A percentile compares a stretch with the other conserved stretches of the same genome.
These are phyloP conservation scores for Geosmithia putterillii DNA, from an alignment of 2,329 filamentous ascomycete species.

Conservation along the genomic window DNA sequence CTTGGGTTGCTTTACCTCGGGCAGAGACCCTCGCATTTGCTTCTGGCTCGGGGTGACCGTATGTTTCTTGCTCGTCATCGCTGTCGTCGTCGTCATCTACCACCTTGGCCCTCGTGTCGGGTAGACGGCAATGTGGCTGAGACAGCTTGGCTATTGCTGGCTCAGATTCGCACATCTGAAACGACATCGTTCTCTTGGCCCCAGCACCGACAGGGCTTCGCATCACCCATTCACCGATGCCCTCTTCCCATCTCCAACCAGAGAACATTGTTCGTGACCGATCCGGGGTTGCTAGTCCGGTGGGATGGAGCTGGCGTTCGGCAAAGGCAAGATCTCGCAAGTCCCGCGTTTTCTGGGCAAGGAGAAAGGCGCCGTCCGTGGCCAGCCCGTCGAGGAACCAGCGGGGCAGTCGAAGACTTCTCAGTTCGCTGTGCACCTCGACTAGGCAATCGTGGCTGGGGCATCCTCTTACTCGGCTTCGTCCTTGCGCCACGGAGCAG, in stretches of 20 bases:
- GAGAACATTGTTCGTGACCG: constrained; percentile 12
- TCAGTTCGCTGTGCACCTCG: constrained; percentile 26
- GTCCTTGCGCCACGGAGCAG: constrained; percentile 33
- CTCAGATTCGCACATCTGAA: background rate
- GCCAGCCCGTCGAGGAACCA: constrained; percentile 24
- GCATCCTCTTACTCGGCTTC: constrained; percentile 26
- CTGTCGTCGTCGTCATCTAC: background rate
- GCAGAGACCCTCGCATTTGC: too few species aligned
- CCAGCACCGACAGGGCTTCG: background rate
- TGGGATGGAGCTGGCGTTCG: constrained; percentile 15
- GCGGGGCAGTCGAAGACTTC: constrained; percentile 16
- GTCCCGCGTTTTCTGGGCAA: constrained; percentile 39
- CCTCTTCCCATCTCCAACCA: constrained; percentile 26
- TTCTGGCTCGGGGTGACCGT: too few species aligned
- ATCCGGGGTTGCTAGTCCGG: background rate
- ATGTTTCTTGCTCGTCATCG: too few species aligned
- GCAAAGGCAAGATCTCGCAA: constrained; percentile 41
- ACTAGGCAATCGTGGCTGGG: constrained; percentile 23
- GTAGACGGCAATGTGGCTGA: background rate
- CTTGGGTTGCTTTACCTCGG: too few species aligned
- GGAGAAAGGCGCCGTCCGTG: constrained; percentile 33
- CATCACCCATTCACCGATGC: constrained; percentile 23
- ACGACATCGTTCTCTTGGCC: background rate
- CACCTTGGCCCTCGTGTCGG: background rate
- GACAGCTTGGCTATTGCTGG: background rate